Conservation (phyloP, 1,284 basidiomycete genomes). For the Mycena sp. region DNA sequence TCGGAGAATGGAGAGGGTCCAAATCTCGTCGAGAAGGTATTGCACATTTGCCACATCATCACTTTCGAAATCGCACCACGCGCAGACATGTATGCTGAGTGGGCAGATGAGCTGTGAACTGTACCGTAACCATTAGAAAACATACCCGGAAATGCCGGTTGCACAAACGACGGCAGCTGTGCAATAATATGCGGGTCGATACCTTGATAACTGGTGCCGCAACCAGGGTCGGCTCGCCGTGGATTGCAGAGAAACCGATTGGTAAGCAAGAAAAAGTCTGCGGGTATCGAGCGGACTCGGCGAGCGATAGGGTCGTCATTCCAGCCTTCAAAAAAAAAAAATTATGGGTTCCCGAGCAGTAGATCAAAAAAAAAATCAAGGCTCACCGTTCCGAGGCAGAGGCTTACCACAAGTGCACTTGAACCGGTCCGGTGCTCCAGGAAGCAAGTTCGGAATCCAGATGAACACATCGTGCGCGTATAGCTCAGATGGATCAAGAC, state of each 20-base stretch:
- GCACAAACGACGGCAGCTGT: constrained; percentile 23
- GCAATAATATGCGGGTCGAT: constrained; percentile 9
- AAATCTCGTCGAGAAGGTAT: constrained; percentile 21
- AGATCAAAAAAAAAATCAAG: background rate
- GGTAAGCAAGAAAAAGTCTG: constrained; percentile 25
- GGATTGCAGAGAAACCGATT: constrained; percentile 24
- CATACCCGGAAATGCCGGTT: constrained; percentile 29
- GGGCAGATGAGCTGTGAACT: background rate
- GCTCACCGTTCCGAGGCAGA: background rate
- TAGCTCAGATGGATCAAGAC: background rate
- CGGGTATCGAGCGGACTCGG: constrained; percentile 13
- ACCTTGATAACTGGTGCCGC: constrained; percentile 21
- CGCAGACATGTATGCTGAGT: constrained; percentile 22
- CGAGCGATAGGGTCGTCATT: constrained; percentile 27
- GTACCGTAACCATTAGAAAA: background rate
- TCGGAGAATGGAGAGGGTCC: constrained; percentile 26
- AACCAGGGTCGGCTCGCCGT: constrained; percentile 7
- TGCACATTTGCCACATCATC: constrained; percentile 22
- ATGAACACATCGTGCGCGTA: constrained; percentile 1
- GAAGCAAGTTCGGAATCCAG: constrained; percentile 8
- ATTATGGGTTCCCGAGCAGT: background rate
- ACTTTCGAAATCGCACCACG: constrained; percentile 26
- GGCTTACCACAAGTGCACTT: constrained; percentile 1
- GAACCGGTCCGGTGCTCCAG: background rate
- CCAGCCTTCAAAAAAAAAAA: constrained; percentile 13